These are phyloP conservation scores for Senna tora DNA, from an alignment of 306 rosid species.

Conservation along the genomic window DNA sequence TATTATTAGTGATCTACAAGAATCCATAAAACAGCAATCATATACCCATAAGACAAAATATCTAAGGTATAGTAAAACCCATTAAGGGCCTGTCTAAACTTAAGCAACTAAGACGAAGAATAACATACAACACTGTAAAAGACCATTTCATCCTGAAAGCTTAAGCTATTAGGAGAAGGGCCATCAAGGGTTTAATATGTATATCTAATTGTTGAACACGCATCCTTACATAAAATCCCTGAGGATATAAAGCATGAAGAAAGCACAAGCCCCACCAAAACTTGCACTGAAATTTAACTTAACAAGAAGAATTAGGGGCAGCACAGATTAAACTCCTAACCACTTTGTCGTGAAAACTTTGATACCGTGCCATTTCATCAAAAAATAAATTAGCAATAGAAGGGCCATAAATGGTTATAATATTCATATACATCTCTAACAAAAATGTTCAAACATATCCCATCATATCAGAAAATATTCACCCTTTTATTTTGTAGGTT, in stretches of 20 bases:
- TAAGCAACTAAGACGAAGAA: background rate
- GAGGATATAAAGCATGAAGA: background rate
- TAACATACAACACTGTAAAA: background rate
- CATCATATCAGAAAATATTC: background rate
- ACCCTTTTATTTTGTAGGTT: background rate
- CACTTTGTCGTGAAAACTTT: background rate
- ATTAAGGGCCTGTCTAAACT: slow-evolving; percentile 14
- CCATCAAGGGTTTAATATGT: background rate
- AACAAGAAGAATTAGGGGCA: background rate
- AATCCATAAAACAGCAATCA: slow-evolving; percentile 15
- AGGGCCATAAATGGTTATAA: background rate
- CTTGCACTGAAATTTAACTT: background rate
- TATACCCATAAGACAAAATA: background rate
- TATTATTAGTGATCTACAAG: slow-evolving; percentile 21
- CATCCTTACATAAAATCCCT: background rate
- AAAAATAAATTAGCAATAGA: background rate
- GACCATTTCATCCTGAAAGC: background rate
- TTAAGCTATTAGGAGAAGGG: background rate
- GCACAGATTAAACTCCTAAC: background rate
- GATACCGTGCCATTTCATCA: background rate
- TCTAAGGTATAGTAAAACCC: slow-evolving; percentile 12
- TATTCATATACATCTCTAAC: background rate
- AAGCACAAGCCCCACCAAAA: background rate
- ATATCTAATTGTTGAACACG: background rate
- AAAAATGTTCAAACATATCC: background rate